A percentile compares a stretch with the other conserved stretches of the same genome.
Conservation (phyloP, 2,329 filamentous ascomycete genomes). For the Thyridium curvatum region DNA sequence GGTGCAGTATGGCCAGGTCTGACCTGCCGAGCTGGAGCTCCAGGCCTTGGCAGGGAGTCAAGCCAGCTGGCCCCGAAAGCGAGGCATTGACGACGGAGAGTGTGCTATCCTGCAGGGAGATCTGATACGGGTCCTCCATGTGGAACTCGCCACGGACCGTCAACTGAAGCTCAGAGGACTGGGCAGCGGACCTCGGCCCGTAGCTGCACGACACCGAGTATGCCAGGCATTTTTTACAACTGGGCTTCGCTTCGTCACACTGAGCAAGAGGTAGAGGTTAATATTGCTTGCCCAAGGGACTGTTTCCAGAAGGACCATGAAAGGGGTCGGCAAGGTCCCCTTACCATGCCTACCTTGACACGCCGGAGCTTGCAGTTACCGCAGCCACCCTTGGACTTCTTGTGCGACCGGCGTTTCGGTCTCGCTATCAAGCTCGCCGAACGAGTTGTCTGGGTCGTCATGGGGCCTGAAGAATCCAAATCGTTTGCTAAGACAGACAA, state of each 20-base stretch:
- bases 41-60: not conserved
- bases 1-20: conserved; percentile 27
- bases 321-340: too few relatives aligned
- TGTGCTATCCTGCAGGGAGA: conserved; percentile 9
- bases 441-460: too few relatives aligned
- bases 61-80: conserved; percentile 2
- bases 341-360: conserved; percentile 39
- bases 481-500: too few relatives aligned
- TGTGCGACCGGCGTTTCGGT: conserved; percentile 32
- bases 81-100: conserved; percentile 12
- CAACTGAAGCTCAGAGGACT: conserved; percentile 21
- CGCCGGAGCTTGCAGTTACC: conserved; percentile 49
- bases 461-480: too few relatives aligned
- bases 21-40: conserved; percentile 17
- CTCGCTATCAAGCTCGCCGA: not conserved
- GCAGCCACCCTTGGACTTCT: conserved; percentile 47
- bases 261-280: conserved; percentile 16
- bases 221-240: conserved; percentile 38
- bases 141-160: conserved; percentile 15
- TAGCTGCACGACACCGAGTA: conserved; percentile 45
- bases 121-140: conserved; percentile 10
- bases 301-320: too few relatives aligned
- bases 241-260: conserved; percentile 48
- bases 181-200: conserved; percentile 12
- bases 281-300: conserved; percentile 3